Base-by-base conservation (phyloP, 139 green algal genomes). In the Volvox reticuliferus region DNA sequence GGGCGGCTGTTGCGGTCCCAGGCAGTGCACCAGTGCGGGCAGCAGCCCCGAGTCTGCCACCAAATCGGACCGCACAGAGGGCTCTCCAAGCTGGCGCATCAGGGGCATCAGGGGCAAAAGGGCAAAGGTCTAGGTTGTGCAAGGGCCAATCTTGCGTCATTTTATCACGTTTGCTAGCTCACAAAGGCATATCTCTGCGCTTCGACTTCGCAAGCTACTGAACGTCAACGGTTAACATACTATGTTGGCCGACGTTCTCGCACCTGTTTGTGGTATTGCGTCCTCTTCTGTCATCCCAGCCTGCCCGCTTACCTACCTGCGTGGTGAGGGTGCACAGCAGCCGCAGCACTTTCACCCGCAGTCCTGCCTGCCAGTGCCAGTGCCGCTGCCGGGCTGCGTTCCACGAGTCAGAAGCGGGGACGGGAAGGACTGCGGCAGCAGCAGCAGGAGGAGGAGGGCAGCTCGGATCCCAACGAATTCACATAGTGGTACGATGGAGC, bases 241-340 rank as follows among this genome's bases (percentile, higher is more conserved):
- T n/a, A n/a, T n/a, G n/a, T n/a, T n/a, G n/a, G 9, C 44, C 44
- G 44, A 5, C 44, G 44, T 55, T 55, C 5, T 55, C 5, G 44
- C 44, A 55, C 5, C 9, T 55, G 44, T 9, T 14, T 55, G 9
- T 9, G 44, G 9, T 55, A 9, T 55, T 55, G 44, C 44, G 5
- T 55, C 44, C 44, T 55, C 44, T 55, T 55, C 9, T 55, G 5
- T 55, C 5, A 9, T 9, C 9, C 44, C 44, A 55, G 5, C 44
- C 44, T 55, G 44, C 44, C 5, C 44, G 44, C 44, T 55, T 19
- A 0, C n/a, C 6, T 30, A 88, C 62, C 65, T 91, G 78, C 20
- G 24, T 61, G 26, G 69, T 82, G 63, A 85, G 77, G 2, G 77
- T 88, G 88, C 67, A 37, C 79, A 91, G 88, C 79, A 88, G 88